These are phyloP conservation scores for Pistacia integerrima DNA, from an alignment of 345 rosid genomes.

Conservation along the genomic window DNA sequence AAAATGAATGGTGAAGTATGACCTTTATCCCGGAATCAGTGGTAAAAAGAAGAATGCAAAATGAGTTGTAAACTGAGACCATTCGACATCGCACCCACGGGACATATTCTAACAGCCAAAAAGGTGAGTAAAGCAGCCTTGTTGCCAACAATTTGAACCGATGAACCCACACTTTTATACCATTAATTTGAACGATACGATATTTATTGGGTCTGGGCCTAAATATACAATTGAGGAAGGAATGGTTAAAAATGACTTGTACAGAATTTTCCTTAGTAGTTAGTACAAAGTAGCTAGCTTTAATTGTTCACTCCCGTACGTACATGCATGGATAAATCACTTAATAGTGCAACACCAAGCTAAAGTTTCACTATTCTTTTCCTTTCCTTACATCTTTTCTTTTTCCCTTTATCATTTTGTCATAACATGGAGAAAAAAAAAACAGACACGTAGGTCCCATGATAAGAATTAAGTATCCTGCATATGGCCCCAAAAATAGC, in stretches of 20 bases:
- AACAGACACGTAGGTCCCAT: constrained; percentile 39
- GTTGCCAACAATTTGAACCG: too few species aligned
- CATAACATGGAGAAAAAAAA: constrained; percentile 5
- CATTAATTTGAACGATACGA: too few species aligned
- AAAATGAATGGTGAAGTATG: too few species aligned
- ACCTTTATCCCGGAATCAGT: too few species aligned
- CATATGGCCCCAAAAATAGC: constrained; percentile 37
- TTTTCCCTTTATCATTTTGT: constrained; percentile 17
- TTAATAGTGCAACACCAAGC: not conserved
- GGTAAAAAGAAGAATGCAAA: too few species aligned
- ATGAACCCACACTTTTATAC: too few species aligned
- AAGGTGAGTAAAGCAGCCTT: too few species aligned
- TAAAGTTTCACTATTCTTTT: constrained; percentile 13
- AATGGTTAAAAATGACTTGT: not conserved
- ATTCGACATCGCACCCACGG: too few species aligned
- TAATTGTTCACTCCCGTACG: not conserved
- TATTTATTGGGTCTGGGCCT: too few species aligned
- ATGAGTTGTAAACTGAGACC: too few species aligned
- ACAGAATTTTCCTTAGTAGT: constrained; percentile 1
- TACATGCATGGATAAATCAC: not conserved
- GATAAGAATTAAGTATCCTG: constrained; percentile 36
- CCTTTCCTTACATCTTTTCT: not conserved
- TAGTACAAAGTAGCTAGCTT: not conserved
- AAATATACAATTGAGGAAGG: not conserved
- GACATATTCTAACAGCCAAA: too few species aligned